These are phyloP conservation scores for Umbilicus rupestris DNA, from an alignment of 164 flowering plant species.

Conservation along the genomic window DNA sequence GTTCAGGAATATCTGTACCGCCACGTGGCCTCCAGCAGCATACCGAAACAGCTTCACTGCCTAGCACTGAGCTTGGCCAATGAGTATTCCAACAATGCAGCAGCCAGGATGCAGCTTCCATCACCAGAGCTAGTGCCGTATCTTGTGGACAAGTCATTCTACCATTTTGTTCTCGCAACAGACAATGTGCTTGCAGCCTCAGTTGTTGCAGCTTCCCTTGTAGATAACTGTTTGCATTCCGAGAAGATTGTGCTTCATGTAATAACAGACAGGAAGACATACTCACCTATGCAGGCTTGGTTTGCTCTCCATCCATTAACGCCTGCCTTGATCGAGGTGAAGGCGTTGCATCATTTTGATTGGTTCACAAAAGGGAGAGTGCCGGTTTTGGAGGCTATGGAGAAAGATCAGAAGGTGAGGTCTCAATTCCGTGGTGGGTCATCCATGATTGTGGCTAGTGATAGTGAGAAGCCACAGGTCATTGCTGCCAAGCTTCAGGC, in stretches of 20 bases:
- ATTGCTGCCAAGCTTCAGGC: constrained; percentile 91
- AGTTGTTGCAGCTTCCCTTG: constrained; percentile 75
- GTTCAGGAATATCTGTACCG: constrained; percentile 86
- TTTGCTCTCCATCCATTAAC: constrained; percentile 69
- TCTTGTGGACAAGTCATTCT: constrained; percentile 76
- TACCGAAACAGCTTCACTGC: constrained; percentile 93
- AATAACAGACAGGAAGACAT: constrained; percentile 83
- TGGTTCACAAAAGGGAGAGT: constrained; percentile 90
- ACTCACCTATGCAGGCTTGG: constrained; percentile 94
- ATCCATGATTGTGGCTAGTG: constrained; percentile 62
- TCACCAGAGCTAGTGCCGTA: constrained; percentile 65
- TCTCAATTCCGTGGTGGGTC: constrained; percentile 88
- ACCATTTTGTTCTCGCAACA: constrained; percentile 85
- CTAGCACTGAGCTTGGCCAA: constrained; percentile 67
- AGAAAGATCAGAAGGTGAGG: constrained; percentile 71
- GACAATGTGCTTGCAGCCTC: constrained; percentile 89
- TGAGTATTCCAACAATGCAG: constrained; percentile 79
- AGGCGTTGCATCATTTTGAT: constrained; percentile 90
- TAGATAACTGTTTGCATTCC: constrained; percentile 51
- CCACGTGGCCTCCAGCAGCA: constrained; percentile 96
- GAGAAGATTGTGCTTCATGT: constrained; percentile 68
- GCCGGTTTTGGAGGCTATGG: constrained; percentile 95
- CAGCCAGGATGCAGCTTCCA: constrained; percentile 87
- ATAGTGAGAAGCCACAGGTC: constrained; percentile 60
- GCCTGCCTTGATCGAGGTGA: constrained; percentile 84